Conservation (phyloP, 257 asterid species). For the Plantago ovata region DNA sequence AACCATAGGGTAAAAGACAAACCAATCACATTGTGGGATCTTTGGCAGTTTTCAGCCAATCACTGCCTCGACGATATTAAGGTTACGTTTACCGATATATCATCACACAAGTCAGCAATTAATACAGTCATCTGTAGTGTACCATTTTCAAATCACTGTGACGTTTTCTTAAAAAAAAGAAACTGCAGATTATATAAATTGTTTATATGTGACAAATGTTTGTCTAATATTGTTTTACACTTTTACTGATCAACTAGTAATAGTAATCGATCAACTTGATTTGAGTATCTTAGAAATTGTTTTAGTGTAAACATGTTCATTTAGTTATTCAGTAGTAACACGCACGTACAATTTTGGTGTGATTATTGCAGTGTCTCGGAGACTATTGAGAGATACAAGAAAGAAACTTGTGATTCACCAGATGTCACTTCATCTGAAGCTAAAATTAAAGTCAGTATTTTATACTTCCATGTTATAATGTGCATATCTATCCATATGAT, state of each 20-base stretch:
- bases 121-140: too few species aligned
- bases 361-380: slow-evolving; percentile 65
- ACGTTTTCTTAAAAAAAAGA: slow-evolving; percentile 19
- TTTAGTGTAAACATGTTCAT: not conserved
- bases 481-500: too few species aligned
- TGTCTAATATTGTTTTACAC: too few species aligned
- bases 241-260: too few species aligned
- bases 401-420: slow-evolving; percentile 62
- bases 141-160: slow-evolving; percentile 42
- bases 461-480: too few species aligned
- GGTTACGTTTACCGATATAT: slow-evolving; percentile 40
- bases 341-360: not conserved
- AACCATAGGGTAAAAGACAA: slow-evolving; percentile 26
- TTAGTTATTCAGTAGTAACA: too few species aligned
- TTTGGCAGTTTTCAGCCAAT: slow-evolving; percentile 68
- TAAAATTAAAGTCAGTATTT: slow-evolving; percentile 68
- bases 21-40: slow-evolving; percentile 84
- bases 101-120: too few species aligned
- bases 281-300: not conserved
- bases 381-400: slow-evolving; percentile 86
- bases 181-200: too few species aligned
- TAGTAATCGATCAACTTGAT: too few species aligned
- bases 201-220: too few species aligned
- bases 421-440: slow-evolving; percentile 78
- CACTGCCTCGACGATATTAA: slow-evolving; percentile 77